Conservation (phyloP, 148 eudicot genomes). For the Rhododendron kiyosumense region DNA sequence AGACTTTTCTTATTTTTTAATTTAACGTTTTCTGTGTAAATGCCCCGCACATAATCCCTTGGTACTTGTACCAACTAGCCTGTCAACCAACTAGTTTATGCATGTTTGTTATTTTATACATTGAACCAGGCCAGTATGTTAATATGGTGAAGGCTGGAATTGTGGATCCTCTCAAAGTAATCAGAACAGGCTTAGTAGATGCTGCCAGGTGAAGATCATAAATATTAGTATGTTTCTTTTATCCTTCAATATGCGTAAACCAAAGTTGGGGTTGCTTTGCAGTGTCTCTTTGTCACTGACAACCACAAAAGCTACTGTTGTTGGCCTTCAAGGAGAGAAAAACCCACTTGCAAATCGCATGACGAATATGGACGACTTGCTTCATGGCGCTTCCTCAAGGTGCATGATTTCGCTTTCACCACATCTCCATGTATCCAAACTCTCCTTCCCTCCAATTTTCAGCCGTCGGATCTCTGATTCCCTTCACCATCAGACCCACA, state of each 20-base stretch:
- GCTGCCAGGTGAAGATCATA: conserved; percentile 77
- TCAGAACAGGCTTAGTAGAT: conserved; percentile 84
- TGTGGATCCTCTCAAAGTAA: conserved; percentile 89
- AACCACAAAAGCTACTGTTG: conserved; percentile 66
- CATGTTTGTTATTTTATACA: not conserved
- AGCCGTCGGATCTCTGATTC: not conserved
- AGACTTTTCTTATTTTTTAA: too few relatives aligned
- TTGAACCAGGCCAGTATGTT: conserved; percentile 62
- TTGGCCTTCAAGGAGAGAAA: conserved; percentile 50
- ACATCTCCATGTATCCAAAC: not conserved
- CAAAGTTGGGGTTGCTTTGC: conserved; percentile 9
- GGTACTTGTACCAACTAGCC: conserved; percentile 1
- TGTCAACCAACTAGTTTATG: not conserved
- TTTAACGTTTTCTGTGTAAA: too few relatives aligned
- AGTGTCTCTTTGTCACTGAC: conserved; percentile 85
- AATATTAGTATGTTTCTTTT: not conserved
- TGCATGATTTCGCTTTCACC: not conserved
- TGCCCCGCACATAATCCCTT: too few relatives aligned
- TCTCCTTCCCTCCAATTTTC: not conserved
- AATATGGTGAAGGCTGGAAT: conserved; percentile 90
- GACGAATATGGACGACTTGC: conserved; percentile 65
- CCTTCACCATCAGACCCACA: not conserved
- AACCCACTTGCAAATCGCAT: conserved; percentile 53
- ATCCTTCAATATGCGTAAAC: not conserved
- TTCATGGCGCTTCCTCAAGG: conserved; percentile 17